Base-by-base conservation (phyloP, 805 yeast species). In the Ogataea haglerorum region DNA sequence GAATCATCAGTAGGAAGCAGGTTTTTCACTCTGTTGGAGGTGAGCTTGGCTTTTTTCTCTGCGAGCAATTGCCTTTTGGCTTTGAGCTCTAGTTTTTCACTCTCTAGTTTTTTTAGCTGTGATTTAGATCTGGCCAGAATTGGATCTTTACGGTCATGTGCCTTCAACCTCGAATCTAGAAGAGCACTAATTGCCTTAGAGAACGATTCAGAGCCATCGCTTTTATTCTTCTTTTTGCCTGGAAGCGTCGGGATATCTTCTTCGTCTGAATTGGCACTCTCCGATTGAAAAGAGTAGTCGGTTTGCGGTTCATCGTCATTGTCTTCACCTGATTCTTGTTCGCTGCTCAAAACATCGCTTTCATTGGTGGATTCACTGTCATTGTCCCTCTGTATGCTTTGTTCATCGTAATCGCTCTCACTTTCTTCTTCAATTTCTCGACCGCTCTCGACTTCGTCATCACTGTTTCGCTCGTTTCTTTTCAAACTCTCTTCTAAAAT, bases 111-210 rank as follows among this genome's bases (percentile, higher is more conserved):
- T 64, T 81, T 82, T 36, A 80, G 46, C 30, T 74, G 70, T 50
- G 83, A 85, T 56, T 85, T 85, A 17, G 76, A 70, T 64, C 98
- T 80, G 6, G 91, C 90, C 65, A 91, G 72, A 41, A 91, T 86
- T 3, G 99, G 99, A 60, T 90, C 95, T 32, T 75, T 75, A 57
- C 97, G 73, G 56, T 85, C 88, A 54, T 91, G 85, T 0, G 96
- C 95, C 60, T 93, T 93, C 50, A 91, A 70, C 54, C 79, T 82
- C 2, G 98, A 87, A 5, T 84, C 85, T 37, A 91, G 66, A 53
- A 91, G 84, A 12, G 95, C 93, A 50, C 69, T 78, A 56, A 93
- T 78, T 0, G 98, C 98, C 40, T 65, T 72, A 14, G 95, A 86
- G 57, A 93, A 91, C 2, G 79, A 72, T 31, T 71, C 81, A 1